Percentiles rank a stretch among this genome's conserved stretches.
These are phyloP conservation scores for Royoungia palumana DNA, from an alignment of 768 basidiomycete species.

Conservation along the genomic window DNA sequence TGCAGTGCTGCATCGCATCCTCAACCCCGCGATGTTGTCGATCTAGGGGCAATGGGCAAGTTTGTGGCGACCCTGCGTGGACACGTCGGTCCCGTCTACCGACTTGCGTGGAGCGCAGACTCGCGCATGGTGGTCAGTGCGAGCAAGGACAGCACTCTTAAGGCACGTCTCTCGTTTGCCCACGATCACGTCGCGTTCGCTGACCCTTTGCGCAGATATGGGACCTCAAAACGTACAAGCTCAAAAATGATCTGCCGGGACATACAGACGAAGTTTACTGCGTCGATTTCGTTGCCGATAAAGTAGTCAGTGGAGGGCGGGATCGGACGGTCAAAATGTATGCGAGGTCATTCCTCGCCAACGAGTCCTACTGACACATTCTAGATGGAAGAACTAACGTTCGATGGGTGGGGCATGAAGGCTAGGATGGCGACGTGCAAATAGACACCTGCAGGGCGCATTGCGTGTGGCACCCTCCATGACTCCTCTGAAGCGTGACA, in stretches of 20 bases:
- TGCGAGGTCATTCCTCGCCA: slow-evolving; percentile 25
- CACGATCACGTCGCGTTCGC: neutral
- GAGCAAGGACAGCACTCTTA: slow-evolving; percentile 93
- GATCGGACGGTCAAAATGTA: slow-evolving; percentile 94
- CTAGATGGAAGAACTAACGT: slow-evolving; percentile 30
- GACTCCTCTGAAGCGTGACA: no score
- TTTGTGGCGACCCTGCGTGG: slow-evolving; percentile 51
- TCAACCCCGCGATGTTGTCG: slow-evolving; percentile 7
- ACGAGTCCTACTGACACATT: neutral
- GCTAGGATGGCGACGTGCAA: no score
- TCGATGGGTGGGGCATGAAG: no score
- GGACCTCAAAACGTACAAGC: slow-evolving; percentile 95
- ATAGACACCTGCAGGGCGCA: no score
- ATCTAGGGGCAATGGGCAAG: no score
- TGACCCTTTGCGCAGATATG: slow-evolving; percentile 55
- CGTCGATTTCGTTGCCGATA: slow-evolving; percentile 98
- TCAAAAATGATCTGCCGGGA: slow-evolving; percentile 90
- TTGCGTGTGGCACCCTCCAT: no score
- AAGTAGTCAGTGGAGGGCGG: slow-evolving; percentile 95
- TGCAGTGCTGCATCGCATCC: no score
- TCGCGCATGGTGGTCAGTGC: slow-evolving; percentile 89
- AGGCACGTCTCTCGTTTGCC: slow-evolving; percentile 48
- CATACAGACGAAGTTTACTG: slow-evolving; percentile 99
- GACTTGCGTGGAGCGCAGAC: slow-evolving; percentile 94
- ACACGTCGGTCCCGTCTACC: slow-evolving; percentile 92